Base-by-base conservation (phyloP, 768 basidiomycete species). In the Tricholoma saponaceum region DNA sequence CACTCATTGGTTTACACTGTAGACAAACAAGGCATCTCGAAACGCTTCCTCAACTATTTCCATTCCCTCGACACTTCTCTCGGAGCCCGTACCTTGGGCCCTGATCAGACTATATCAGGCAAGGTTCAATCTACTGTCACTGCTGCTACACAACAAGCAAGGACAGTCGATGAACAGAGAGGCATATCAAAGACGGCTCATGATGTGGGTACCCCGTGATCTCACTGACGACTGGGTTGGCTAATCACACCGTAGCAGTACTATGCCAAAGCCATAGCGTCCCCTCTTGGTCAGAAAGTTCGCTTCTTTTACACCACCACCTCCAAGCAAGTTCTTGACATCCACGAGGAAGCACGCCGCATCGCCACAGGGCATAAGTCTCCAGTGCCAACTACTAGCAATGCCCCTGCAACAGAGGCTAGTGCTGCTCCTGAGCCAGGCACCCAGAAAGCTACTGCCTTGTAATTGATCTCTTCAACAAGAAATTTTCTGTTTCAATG, bases 311-410 rank as follows among this genome's bases (percentile, higher is more conserved):
- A 97, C 77, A 96, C 95, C 13, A 73, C 74, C 44, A 95, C 93
- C 7, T 79, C 86, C 18, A 98, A 97, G 76, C 91, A 95, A 71
- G 86, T 92, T 25, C 66, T 81, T 18, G 95, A 98, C 67, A 95
- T 98, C 50, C 95, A 97, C 67, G 92, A 95, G 66, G 95, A 98
- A 72, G 95, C 95, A 2, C 76, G 79, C 58, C 84, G 95, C 28
- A 92, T 98, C 65, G 84, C 86, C 25, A 80, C 79, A 25, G 70
- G 76, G 41, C 54, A 28, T 23, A 52, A 57, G n/a, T 13, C 41
- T 32, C 23, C 30, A 16, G 26, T 25, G 52, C 30, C 39, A 56
- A 23, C 23, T 44, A 25, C 54, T 18, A 52, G 23, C 20, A 55
- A 41, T 33, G 30, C 14, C 12, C n/a, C 26, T n/a, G 49, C 26